Percentiles rank a stretch among this genome's conserved stretches.
Conservation (phyloP, 768 basidiomycete species). For the Psilocybe cubensis region DNA sequence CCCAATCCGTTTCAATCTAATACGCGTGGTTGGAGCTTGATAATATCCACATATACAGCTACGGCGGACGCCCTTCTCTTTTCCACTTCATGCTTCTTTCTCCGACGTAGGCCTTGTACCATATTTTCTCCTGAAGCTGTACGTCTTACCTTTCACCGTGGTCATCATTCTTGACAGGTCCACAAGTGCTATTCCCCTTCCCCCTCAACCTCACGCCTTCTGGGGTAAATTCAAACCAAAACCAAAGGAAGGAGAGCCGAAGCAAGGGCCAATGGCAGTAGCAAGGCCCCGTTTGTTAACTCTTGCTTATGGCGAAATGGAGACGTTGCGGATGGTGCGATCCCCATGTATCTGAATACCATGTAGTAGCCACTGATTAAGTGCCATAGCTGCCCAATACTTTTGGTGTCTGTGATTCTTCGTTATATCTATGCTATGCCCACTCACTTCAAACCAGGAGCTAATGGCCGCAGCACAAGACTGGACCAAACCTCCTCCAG, state of each 20-base stretch:
- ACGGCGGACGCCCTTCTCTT: conserved; percentile 24
- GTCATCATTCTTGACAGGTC: conserved; percentile 54
- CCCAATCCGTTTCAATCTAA: conserved; percentile 31
- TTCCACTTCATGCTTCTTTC: conserved; percentile 72
- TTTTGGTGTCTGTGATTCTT: conserved; percentile 56
- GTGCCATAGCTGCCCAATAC: conserved; percentile 63
- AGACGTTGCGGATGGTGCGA: conserved; percentile 78
- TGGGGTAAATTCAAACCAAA: conserved; percentile 78
- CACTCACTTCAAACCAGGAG: conserved; percentile 53
- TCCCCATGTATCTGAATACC: conserved; percentile 4
- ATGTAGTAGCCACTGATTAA: background rate
- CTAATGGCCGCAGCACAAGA: conserved; percentile 79
- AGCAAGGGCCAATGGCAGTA: conserved; percentile 39
- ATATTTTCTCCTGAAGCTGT: conserved; percentile 24
- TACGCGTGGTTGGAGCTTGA: conserved; percentile 28
- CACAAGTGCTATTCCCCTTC: conserved; percentile 63
- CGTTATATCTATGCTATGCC: conserved; percentile 1
- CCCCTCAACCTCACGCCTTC: conserved; percentile 39
- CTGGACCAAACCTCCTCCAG: conserved; percentile 87
- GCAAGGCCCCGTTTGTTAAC: conserved; percentile 79
- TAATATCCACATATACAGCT: conserved; percentile 21
- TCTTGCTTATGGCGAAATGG: conserved; percentile 83
- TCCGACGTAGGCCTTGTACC: conserved; percentile 63
- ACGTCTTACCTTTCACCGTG: conserved; percentile 33
- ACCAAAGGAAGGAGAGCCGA: conserved; percentile 62